These are phyloP conservation scores for Suillus subluteus DNA, from an alignment of 768 basidiomycete species.

Conservation along the genomic window DNA sequence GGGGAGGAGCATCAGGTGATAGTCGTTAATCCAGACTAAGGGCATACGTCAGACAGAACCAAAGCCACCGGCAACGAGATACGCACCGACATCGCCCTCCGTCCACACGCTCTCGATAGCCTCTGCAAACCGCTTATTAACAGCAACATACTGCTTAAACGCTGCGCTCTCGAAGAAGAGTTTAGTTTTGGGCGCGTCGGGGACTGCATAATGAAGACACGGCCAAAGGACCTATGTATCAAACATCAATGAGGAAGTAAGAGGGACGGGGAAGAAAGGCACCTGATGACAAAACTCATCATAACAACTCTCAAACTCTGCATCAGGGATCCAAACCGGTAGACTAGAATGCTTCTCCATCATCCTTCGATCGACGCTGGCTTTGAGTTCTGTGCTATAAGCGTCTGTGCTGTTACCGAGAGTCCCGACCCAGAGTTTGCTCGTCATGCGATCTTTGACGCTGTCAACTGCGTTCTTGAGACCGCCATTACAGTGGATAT, in stretches of 20 bases:
- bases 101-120: constrained; percentile 78
- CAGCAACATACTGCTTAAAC: constrained; percentile 85
- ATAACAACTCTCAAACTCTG: constrained; percentile 78
- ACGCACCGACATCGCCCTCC: constrained; percentile 81
- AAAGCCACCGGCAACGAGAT: neutral
- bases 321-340: constrained; percentile 82
- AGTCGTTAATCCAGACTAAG: constrained; percentile 86
- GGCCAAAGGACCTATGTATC: constrained; percentile 73
- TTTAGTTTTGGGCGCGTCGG: constrained; percentile 86
- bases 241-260: constrained; percentile 16
- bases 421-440: constrained; percentile 69
- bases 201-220: constrained; percentile 82
- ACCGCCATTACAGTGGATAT: constrained; percentile 81
- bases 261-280: constrained; percentile 19
- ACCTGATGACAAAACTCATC: constrained; percentile 88
- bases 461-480: constrained; percentile 81
- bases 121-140: constrained; percentile 90
- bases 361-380: constrained; percentile 57
- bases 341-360: constrained; percentile 42
- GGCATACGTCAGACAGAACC: constrained; percentile 9
- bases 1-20: constrained; percentile 94
- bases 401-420: constrained; percentile 72
- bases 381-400: constrained; percentile 57
- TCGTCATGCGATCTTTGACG: constrained; percentile 55
- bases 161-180: constrained; percentile 78